A percentile compares a stretch with the other conserved stretches of the same genome.
Evolutionary conservation across 495 filamentous ascomycete genomes (phyloP).

Genomic region (Aspergillus nanangensis): DNA sequence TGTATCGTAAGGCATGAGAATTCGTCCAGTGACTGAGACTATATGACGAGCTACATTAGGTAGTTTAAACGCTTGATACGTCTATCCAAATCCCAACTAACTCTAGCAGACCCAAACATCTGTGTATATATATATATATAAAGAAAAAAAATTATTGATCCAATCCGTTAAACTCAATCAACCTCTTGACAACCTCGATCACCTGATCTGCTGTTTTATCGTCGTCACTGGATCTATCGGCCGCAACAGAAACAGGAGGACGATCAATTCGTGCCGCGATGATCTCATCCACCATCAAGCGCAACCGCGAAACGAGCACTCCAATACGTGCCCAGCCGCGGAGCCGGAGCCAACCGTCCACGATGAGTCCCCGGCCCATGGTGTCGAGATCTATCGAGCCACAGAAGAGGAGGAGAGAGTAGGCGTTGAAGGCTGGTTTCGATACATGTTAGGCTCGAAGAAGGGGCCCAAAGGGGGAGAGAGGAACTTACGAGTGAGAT

Average conservation of each 20-base stretch:
- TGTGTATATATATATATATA: not conserved
- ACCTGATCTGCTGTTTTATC: conserved; percentile 53
- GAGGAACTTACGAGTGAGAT: conserved; percentile 71
- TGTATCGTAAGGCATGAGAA: too few relatives aligned
- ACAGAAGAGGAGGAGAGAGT: conserved; percentile 84
- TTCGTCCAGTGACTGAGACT: not conserved
- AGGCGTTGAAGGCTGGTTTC: conserved; percentile 76
- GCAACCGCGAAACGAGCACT: conserved; percentile 76
- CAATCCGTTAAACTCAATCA: conserved; percentile 85
- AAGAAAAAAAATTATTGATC: conserved; percentile 49
- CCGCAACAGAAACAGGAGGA: conserved; percentile 39
- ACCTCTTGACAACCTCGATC: conserved; percentile 66
- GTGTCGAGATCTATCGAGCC: conserved; percentile 83
- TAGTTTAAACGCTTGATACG: too few relatives aligned
- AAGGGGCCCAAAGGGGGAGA: not conserved
- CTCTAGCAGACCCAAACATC: not conserved
- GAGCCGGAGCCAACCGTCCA: conserved; percentile 89
- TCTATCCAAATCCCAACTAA: not conserved
- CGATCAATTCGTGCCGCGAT: conserved; percentile 76
- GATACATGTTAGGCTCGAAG: conserved; percentile 1
- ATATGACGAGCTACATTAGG: not conserved
- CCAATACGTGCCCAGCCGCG: conserved; percentile 94
- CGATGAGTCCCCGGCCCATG: conserved; percentile 77
- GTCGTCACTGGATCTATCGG: not conserved
- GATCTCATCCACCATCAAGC: conserved; percentile 81